phyloP scores from a whole-genome alignment of 1,139 yeast species.

The Saccharomyces hybrid region DNA sequence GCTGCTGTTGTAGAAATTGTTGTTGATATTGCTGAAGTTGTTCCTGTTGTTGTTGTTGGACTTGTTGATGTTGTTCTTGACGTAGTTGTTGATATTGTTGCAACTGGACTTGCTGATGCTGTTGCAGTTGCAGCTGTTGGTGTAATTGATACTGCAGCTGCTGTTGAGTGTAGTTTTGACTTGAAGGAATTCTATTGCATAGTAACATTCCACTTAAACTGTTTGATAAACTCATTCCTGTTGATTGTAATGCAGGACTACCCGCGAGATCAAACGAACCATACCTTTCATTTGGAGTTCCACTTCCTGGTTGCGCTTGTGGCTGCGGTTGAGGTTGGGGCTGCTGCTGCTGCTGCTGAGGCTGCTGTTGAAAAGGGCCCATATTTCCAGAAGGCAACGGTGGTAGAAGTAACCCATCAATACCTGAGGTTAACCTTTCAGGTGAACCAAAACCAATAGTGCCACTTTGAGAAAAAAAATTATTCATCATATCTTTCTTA shows the following conservation, averaged over 20 bases:
- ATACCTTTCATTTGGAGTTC: conserved; percentile 16
- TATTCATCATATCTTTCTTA: no score
- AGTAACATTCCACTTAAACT: conserved; percentile 25
- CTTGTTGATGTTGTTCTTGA: conserved; percentile 22
- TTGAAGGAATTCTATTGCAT: conserved; percentile 18
- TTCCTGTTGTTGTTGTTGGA: conserved; percentile 15
- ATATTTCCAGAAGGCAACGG: no score
- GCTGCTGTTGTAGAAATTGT: neutral
- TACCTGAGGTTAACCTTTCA: no score
- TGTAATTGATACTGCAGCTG: conserved; percentile 15
- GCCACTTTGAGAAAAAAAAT: no score
- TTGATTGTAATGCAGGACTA: conserved; percentile 22
- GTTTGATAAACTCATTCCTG: conserved; percentile 23
- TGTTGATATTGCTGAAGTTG: conserved; percentile 5
- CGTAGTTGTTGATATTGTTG: conserved; percentile 19
- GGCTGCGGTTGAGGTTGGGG: conserved; percentile 3
- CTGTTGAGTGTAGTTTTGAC: conserved; percentile 11
- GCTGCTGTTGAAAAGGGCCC: neutral
- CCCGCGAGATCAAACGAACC: conserved; percentile 22
- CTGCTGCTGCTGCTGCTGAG: conserved; percentile 4
- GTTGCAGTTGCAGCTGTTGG: conserved; percentile 19
- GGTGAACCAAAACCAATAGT: no score
- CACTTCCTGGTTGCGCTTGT: conserved; percentile 8
- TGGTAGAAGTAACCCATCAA: no score
- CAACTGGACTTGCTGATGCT: conserved; percentile 14